Evolutionary conservation across 805 yeast genomes (phyloP).

Genomic region (Lipomyces mesembrius): DNA sequence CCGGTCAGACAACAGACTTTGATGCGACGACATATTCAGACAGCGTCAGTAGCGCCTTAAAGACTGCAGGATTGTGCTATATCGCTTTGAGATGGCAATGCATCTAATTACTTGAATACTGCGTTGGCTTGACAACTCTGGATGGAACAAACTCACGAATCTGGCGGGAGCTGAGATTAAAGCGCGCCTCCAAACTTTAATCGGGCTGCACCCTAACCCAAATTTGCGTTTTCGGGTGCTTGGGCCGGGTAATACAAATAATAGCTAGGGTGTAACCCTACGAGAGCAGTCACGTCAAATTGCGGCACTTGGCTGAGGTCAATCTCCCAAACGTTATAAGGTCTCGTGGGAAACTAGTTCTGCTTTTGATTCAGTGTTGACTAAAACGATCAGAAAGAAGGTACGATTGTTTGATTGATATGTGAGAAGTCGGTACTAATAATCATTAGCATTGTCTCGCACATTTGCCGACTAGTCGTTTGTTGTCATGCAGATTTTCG

Average conservation of each 20-base stretch:
- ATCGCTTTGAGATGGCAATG: neutral
- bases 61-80: neutral
- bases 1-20: conserved; percentile 8
- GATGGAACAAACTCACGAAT: neutral
- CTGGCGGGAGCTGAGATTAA: neutral
- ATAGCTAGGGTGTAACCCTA: neutral
- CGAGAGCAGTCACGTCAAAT: neutral
- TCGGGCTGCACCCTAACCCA: neutral
- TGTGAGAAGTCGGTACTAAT: neutral
- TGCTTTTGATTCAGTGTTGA: conserved; percentile 22
- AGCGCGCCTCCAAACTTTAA: neutral
- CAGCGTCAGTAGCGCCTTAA: neutral
- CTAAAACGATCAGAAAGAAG: conserved; percentile 41
- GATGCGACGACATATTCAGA: neutral
- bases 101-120: neutral
- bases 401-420: conserved; percentile 15
- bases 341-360: neutral
- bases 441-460: conserved; percentile 29
- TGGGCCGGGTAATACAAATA: too few relatives aligned
- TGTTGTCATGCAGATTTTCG: conserved; percentile 71
- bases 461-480: conserved; percentile 48
- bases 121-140: neutral
- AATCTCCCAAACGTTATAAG: too few relatives aligned
- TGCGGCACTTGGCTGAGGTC: neutral
- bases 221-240: too few relatives aligned